phyloP scores from a whole-genome alignment of 2,329 filamentous ascomycete genomes.

The Colletotrichum plurivorum region DNA sequence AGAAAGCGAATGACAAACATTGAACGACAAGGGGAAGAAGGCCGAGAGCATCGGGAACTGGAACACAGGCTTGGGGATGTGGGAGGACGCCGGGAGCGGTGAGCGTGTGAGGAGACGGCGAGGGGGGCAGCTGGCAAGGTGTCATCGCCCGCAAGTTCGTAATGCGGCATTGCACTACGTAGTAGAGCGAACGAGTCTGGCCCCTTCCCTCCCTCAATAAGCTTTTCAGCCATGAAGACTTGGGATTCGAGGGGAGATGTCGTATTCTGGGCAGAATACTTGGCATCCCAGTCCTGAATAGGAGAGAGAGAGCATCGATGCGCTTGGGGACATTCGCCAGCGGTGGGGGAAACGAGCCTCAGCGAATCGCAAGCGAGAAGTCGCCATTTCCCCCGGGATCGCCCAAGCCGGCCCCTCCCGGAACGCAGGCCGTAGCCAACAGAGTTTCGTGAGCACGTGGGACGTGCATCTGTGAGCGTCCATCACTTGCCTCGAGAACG shows the following conservation, averaged over 20 bases:
- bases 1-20: slow-evolving; percentile 4
- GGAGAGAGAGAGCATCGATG: not conserved
- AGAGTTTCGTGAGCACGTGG: slow-evolving; percentile 31
- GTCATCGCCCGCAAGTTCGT: not conserved
- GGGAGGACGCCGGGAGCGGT: not conserved
- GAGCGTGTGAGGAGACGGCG: slow-evolving; percentile 6
- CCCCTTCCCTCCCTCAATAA: not conserved
- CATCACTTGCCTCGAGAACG: slow-evolving; percentile 1
- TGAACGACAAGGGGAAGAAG: slow-evolving; percentile 17
- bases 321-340: slow-evolving; percentile 6
- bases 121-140: slow-evolving; percentile 5
- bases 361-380: slow-evolving; percentile 4
- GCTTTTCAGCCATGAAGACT: slow-evolving; percentile 1
- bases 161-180: not conserved
- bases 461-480: slow-evolving; percentile 5
- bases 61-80: slow-evolving; percentile 1
- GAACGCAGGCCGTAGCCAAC: slow-evolving; percentile 13
- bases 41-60: not conserved
- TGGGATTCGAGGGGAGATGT: slow-evolving; percentile 19
- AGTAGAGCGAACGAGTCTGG: not conserved
- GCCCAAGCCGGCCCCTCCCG: slow-evolving; percentile 17
- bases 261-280: slow-evolving; percentile 9
- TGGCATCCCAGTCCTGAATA: not conserved
- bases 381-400: slow-evolving; percentile 6
- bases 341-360: not conserved